phyloP scores from a whole-genome alignment of 2,329 filamentous ascomycete species.

The Aspergillus cejpii region DNA sequence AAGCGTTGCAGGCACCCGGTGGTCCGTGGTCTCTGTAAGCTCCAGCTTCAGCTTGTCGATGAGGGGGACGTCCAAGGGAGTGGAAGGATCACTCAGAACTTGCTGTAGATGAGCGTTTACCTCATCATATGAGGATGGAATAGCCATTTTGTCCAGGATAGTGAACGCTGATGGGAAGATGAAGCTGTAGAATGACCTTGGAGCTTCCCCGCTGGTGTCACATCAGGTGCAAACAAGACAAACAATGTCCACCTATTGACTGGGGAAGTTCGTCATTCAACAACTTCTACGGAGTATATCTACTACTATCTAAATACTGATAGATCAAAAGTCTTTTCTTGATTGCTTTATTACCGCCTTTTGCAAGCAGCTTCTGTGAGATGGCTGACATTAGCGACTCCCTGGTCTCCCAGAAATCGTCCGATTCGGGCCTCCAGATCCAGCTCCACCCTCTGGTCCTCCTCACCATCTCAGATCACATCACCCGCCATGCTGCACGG shows the following conservation, averaged over 20 bases:
- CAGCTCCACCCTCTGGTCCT: slow-evolving; percentile 90
- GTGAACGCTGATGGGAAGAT: too few species aligned
- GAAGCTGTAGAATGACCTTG: slow-evolving; percentile 17
- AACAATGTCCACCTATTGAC: slow-evolving; percentile 18
- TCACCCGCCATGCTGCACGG: slow-evolving; percentile 81
- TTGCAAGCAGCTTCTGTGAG: slow-evolving; percentile 5
- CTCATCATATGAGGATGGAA: slow-evolving; percentile 31
- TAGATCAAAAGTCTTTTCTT: not conserved
- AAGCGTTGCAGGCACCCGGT: slow-evolving; percentile 33
- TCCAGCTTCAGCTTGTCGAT: slow-evolving; percentile 48
- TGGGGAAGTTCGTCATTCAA: slow-evolving; percentile 1
- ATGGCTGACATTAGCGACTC: slow-evolving; percentile 52
- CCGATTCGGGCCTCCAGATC: slow-evolving; percentile 69
- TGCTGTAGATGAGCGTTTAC: slow-evolving; percentile 41
- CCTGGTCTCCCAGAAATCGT: slow-evolving; percentile 60
- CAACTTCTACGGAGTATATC: too few species aligned
- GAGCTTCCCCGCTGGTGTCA: slow-evolving; percentile 19
- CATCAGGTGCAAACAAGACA: slow-evolving; percentile 27
- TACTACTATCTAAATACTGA: not conserved
- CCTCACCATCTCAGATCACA: slow-evolving; percentile 93
- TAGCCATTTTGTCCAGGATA: slow-evolving; percentile 23
- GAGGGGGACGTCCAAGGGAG: slow-evolving; percentile 42
- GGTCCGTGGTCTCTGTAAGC: slow-evolving; percentile 33
- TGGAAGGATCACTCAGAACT: slow-evolving; percentile 42
- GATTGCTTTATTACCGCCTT: not conserved